phyloP scores from a whole-genome alignment of 1,284 basidiomycete genomes.

The Bjerkandera adusta region DNA sequence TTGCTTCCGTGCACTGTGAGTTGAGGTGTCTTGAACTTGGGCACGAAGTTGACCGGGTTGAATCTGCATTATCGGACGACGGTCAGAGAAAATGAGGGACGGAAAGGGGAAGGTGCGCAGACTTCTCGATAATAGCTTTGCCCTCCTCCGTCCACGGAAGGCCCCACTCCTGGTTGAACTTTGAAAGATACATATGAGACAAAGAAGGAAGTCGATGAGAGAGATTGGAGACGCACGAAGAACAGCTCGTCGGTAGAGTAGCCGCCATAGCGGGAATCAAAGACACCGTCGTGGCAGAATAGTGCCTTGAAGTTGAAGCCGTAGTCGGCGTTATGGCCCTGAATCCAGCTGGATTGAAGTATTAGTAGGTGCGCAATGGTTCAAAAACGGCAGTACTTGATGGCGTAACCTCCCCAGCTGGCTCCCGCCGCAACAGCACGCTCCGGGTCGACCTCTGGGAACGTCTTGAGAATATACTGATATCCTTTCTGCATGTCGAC shows the following conservation, averaged over 20 bases:
- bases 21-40: conserved; percentile 85
- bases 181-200: conserved; percentile 3
- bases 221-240: conserved; percentile 55
- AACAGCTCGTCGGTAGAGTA: conserved; percentile 85
- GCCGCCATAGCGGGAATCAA: conserved; percentile 72
- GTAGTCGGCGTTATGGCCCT: conserved; percentile 87
- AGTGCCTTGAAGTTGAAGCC: conserved; percentile 87
- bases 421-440: conserved; percentile 81
- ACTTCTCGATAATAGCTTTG: conserved; percentile 57
- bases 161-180: conserved; percentile 86
- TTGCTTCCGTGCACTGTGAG: conserved; percentile 85
- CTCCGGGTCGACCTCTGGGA: conserved; percentile 79
- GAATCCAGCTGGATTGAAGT: conserved; percentile 73
- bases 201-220: background rate
- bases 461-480: conserved; percentile 64
- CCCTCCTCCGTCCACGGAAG: conserved; percentile 71
- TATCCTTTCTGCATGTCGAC: conserved; percentile 78
- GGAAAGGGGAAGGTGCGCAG: conserved; percentile 17
- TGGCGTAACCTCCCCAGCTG: conserved; percentile 81
- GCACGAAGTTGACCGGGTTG: conserved; percentile 77
- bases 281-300: conserved; percentile 85
- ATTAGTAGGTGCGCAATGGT: background rate
- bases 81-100: background rate
- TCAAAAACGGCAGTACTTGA: conserved; percentile 51
- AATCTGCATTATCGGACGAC: conserved; percentile 39